phyloP scores from a whole-genome alignment of 2,329 filamentous ascomycete species.

The Didymellaceae sp. region DNA sequence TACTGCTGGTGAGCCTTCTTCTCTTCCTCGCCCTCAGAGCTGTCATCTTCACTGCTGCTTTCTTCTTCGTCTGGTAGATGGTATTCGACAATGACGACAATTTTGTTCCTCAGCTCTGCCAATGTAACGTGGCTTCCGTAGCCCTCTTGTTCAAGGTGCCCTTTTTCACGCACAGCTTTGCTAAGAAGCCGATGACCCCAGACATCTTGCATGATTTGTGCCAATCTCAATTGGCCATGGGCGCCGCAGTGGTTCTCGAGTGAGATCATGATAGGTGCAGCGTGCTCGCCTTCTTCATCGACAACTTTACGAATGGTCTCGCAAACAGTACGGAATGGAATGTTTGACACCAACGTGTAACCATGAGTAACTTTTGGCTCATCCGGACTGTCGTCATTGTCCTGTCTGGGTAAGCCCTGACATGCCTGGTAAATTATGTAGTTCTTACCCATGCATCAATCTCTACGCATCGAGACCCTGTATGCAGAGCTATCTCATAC shows the following conservation, averaged over 20 bases:
- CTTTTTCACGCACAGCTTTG: slow-evolving; percentile 63
- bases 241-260: slow-evolving; percentile 71
- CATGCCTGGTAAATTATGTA: background rate
- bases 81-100: slow-evolving; percentile 72
- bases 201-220: slow-evolving; percentile 69
- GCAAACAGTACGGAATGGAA: slow-evolving; percentile 69
- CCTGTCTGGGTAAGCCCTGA: slow-evolving; percentile 1
- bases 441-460: slow-evolving; percentile 70
- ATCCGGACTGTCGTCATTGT: slow-evolving; percentile 60
- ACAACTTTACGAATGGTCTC: slow-evolving; percentile 69
- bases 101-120: slow-evolving; percentile 65
- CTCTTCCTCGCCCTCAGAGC: slow-evolving; percentile 52
- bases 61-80: slow-evolving; percentile 63
- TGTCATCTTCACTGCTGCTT: slow-evolving; percentile 43
- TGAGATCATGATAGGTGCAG: slow-evolving; percentile 68
- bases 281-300: slow-evolving; percentile 62
- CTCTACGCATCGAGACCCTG: slow-evolving; percentile 73
- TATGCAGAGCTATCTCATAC: slow-evolving; percentile 67
- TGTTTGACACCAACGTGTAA: slow-evolving; percentile 70
- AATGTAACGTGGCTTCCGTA: slow-evolving; percentile 62
- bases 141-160: slow-evolving; percentile 61
- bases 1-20: slow-evolving; percentile 62
- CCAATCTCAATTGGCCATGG: slow-evolving; percentile 66
- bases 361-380: slow-evolving; percentile 76
- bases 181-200: slow-evolving; percentile 67